Evolutionary conservation across 257 asterid species (phyloP).

Genomic region (Avicennia marina): DNA sequence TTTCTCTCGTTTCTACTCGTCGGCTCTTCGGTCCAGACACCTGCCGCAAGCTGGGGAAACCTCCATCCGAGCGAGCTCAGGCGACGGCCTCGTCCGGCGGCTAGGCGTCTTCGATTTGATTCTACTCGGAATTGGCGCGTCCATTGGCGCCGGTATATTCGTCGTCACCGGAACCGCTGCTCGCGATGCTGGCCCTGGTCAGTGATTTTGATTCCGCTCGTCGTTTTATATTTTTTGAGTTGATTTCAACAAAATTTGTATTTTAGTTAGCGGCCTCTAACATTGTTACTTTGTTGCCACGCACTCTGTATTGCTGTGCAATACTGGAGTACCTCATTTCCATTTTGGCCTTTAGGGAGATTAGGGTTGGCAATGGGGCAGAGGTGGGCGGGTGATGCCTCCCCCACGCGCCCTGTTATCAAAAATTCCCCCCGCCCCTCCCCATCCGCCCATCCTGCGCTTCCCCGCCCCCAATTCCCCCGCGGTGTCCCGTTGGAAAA

Average conservation of each 20-base stretch:
- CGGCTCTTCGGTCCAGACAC: slow-evolving; percentile 67
- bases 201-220: slow-evolving; percentile 7
- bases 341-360: not conserved
- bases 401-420: too few species aligned
- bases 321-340: not conserved
- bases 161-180: slow-evolving; percentile 98
- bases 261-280: not conserved
- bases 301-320: too few species aligned
- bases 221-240: not conserved
- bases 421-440: too few species aligned
- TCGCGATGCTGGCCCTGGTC: slow-evolving; percentile 92
- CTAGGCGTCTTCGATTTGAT: slow-evolving; percentile 78
- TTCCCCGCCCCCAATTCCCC: too few species aligned
- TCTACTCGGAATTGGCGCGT: slow-evolving; percentile 91
- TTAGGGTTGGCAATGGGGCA: too few species aligned
- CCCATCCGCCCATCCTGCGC: too few species aligned
- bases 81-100: slow-evolving; percentile 70
- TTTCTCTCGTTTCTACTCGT: slow-evolving; percentile 58
- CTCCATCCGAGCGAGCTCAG: slow-evolving; percentile 37
- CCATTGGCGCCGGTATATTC: slow-evolving; percentile 95
- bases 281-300: not conserved
- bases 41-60: slow-evolving; percentile 39
- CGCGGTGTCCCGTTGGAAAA: too few species aligned
- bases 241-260: not conserved
- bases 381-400: too few species aligned